Base-by-base conservation (phyloP, 768 basidiomycete genomes). In the Mycena leptocephala region DNA sequence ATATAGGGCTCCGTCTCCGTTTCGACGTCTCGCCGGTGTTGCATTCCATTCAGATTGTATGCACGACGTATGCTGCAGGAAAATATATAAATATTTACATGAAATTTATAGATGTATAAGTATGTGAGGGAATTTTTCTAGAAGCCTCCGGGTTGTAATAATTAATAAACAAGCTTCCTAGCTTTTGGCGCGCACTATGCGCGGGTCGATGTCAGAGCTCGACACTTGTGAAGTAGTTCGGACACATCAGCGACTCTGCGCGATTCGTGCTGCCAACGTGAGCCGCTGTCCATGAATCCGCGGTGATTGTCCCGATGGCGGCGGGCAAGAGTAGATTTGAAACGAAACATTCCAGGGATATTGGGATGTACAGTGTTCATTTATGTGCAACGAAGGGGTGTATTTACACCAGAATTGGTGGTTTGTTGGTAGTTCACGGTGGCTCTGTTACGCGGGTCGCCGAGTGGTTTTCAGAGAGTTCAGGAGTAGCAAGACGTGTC, bases 351-450 rank as follows among this genome's bases (percentile, higher is more conserved):
- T 59, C 33, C 32, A 20, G 58, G 58, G 33, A 33, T 59, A 59
- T 59, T 59, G 58, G 58, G 58, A 59, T 59, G 33, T 59, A 59
- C 58, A 59, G 58, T 22, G 20, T 59, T 33, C 58, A 59, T 59
- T 59, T 59, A 59, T 35, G 58, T 59, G 58, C 14, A n/a, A 53
- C 22, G n/a, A 53, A 24, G 5, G n/a, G 13, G 22, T 22, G 18
- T 59, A 33, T 59, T 59, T 59, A 59, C 33, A 59, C 58, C 58
- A 59, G 58, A 59, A 37, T 59, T n/a, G 33, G 58, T n/a, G 58
- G 58, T 59, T 59, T 37, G 33, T 59, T 59, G 58, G 58, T 59
- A 59, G 58, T 59, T n/a, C n/a, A n/a, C n/a, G n/a, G n/a, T n/a
- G n/a, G n/a, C n/a, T n/a, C n/a, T n/a, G n/a, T n/a, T n/a, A 37